phyloP scores from a whole-genome alignment of 2,329 filamentous ascomycete species.

The Fusarium robinianum region DNA sequence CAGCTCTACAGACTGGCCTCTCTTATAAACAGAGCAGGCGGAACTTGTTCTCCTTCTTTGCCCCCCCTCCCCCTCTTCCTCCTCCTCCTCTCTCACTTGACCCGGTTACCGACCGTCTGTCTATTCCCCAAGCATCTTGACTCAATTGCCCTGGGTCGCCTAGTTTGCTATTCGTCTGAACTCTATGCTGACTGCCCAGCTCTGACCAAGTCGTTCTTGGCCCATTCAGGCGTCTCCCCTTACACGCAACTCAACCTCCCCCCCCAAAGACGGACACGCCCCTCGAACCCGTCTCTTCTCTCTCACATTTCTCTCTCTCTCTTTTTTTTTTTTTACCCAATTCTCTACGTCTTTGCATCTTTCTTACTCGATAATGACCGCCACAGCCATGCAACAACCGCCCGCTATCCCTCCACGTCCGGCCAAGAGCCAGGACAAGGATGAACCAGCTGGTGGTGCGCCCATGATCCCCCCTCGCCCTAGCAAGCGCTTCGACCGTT shows the following conservation, averaged over 20 bases:
- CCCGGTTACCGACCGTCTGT: conserved; percentile 6
- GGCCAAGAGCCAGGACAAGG: conserved; percentile 54
- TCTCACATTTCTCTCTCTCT: conserved; percentile 23
- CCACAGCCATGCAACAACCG: conserved; percentile 53
- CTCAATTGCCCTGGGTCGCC: conserved; percentile 25
- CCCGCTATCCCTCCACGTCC: conserved; percentile 64
- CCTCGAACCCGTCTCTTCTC: too few relatives aligned
- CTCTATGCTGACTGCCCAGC: conserved; percentile 34
- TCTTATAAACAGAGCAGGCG: too few relatives aligned
- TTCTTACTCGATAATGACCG: conserved; percentile 49
- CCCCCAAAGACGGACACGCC: too few relatives aligned
- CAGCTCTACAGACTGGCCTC: too few relatives aligned
- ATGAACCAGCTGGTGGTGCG: conserved; percentile 44
- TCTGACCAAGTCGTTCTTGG: conserved; percentile 28
- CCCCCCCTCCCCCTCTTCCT: too few relatives aligned
- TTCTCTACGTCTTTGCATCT: conserved; percentile 26
- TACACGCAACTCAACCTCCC: conserved; percentile 21
- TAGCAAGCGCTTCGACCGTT: conserved; percentile 70
- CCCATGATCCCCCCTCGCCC: conserved; percentile 84
- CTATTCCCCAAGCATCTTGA: not conserved
- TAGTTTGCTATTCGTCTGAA: conserved; percentile 21
- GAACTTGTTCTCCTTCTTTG: too few relatives aligned
- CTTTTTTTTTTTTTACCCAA: conserved; percentile 3
- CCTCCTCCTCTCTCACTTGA: too few relatives aligned
- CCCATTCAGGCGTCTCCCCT: conserved; percentile 23